These are phyloP conservation scores for Hypoxylon rickii DNA, from an alignment of 495 filamentous ascomycete genomes.

Conservation along the genomic window DNA sequence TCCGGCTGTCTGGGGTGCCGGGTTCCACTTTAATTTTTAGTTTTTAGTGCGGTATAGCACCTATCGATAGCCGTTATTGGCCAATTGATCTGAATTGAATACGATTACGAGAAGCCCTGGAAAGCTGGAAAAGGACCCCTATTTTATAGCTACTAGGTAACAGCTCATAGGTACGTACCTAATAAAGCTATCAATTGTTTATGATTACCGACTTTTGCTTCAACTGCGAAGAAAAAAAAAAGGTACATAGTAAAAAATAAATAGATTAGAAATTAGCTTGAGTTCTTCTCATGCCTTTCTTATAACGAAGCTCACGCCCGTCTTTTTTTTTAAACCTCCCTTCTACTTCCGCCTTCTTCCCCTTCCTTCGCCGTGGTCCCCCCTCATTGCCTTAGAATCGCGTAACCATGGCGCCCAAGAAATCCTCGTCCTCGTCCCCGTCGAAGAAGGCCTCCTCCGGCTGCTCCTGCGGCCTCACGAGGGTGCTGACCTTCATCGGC, in stretches of 20 bases:
- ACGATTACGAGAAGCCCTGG: neutral
- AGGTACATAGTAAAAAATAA: neutral
- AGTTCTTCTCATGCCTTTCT: no score
- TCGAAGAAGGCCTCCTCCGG: conserved; percentile 17
- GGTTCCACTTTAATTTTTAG: conserved; percentile 1
- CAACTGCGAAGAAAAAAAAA: neutral
- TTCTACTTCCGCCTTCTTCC: neutral
- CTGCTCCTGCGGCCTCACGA: conserved; percentile 35
- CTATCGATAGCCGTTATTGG: no score
- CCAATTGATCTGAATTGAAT: no score
- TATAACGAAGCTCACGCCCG: no score
- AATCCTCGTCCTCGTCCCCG: neutral
- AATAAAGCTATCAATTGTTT: no score
- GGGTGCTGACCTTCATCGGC: conserved; percentile 59
- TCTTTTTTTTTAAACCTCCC: no score
- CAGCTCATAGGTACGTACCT: no score
- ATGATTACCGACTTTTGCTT: neutral
- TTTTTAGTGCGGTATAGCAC: neutral
- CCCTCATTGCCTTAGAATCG: neutral
- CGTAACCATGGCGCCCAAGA: neutral
- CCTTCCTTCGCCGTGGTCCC: neutral
- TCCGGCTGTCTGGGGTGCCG: conserved; percentile 26
- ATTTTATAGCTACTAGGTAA: neutral
- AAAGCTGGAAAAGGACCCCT: conserved; percentile 16
- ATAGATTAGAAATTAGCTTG: no score